A percentile compares a stretch with the other conserved stretches of the same genome.
phyloP scores from a whole-genome alignment of 495 filamentous ascomycete genomes.

The Penicillium egyptiacum region DNA sequence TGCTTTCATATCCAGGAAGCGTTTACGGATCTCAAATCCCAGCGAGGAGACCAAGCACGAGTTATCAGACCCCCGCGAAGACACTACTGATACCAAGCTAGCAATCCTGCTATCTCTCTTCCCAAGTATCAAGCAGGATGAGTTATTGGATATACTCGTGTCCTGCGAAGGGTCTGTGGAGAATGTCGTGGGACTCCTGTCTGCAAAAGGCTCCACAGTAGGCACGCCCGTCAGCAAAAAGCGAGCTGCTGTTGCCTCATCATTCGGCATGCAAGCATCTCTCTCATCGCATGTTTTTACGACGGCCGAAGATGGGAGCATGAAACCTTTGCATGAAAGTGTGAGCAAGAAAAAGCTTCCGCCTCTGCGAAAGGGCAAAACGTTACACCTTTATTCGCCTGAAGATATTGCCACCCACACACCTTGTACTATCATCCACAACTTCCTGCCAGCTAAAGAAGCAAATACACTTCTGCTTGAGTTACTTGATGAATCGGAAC shows the following conservation, averaged over 20 bases:
- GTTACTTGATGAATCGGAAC: slow-evolving; percentile 70
- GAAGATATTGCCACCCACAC: slow-evolving; percentile 76
- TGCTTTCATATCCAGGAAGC: slow-evolving; percentile 55
- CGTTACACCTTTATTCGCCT: slow-evolving; percentile 77
- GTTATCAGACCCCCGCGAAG: slow-evolving; percentile 40
- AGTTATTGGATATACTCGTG: slow-evolving; percentile 75
- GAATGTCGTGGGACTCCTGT: slow-evolving; percentile 55
- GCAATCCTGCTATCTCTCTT: slow-evolving; percentile 79
- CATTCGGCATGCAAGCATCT: slow-evolving; percentile 39
- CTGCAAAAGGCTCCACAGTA: slow-evolving; percentile 22
- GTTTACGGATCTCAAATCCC: slow-evolving; percentile 35
- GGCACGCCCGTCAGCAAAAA: slow-evolving; percentile 31
- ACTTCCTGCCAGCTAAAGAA: slow-evolving; percentile 71
- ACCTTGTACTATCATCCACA: slow-evolving; percentile 87
- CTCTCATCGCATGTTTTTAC: slow-evolving; percentile 48
- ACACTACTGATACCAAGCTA: slow-evolving; percentile 86
- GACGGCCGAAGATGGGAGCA: slow-evolving; percentile 25
- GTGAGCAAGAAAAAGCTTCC: slow-evolving; percentile 28
- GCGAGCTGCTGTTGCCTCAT: slow-evolving; percentile 17
- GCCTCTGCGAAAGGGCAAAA: slow-evolving; percentile 73
- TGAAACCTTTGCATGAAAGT: slow-evolving; percentile 38
- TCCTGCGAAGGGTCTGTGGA: slow-evolving; percentile 75
- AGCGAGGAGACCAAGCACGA: slow-evolving; percentile 2
- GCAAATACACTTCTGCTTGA: slow-evolving; percentile 74
- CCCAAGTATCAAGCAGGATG: slow-evolving; percentile 58